These are phyloP conservation scores for Suillus bovinus DNA, from an alignment of 768 basidiomycete genomes.

Conservation along the genomic window DNA sequence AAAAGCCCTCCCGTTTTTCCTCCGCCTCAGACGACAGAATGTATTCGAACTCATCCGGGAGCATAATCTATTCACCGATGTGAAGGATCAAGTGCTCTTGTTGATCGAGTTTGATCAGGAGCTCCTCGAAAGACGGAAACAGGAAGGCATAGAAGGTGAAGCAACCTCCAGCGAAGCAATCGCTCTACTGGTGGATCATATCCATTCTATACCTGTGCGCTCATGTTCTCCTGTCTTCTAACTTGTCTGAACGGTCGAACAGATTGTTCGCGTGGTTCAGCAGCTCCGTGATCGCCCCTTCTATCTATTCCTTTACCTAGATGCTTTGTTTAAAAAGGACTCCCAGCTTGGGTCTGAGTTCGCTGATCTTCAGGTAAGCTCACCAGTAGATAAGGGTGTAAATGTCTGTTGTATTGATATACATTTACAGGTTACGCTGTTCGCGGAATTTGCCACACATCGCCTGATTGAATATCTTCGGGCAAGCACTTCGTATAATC, in stretches of 20 bases:
- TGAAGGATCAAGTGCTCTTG: conserved; percentile 89
- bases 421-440: conserved; percentile 70
- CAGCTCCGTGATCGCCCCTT: conserved; percentile 76
- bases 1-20: conserved; percentile 89
- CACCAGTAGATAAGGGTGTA: neutral
- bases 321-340: conserved; percentile 87
- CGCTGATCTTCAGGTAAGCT: conserved; percentile 77
- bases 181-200: conserved; percentile 85
- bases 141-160: conserved; percentile 39
- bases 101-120: conserved; percentile 96
- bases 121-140: conserved; percentile 59
- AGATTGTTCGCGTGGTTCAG: conserved; percentile 87
- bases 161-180: conserved; percentile 75
- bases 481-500: conserved; percentile 86
- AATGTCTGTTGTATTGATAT: neutral
- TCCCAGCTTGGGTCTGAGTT: conserved; percentile 77
- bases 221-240: neutral
- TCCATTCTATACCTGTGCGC: conserved; percentile 92
- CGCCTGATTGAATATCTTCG: conserved; percentile 90
- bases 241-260: conserved; percentile 8
- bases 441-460: conserved; percentile 81
- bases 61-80: conserved; percentile 91
- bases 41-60: conserved; percentile 95
- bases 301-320: conserved; percentile 92
- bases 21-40: conserved; percentile 81